Conservation (phyloP, 1,139 yeast genomes). For the Hansenula sp. region DNA sequence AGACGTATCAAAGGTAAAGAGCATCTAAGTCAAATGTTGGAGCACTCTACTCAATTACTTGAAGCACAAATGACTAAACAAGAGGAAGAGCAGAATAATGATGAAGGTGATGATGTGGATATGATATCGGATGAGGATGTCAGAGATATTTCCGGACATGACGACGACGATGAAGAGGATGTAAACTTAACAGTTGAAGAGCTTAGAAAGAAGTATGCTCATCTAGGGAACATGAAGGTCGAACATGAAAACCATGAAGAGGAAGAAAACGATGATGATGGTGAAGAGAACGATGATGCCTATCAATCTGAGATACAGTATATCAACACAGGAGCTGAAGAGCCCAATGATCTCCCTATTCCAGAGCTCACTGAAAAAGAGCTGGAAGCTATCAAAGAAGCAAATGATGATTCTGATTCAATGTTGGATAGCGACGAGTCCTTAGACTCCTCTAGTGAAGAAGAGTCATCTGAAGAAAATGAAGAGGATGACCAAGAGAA, state of each 20-base stretch:
- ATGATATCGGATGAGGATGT: conserved; percentile 4
- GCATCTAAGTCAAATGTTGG: conserved; percentile 83
- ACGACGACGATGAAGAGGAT: conserved; percentile 37
- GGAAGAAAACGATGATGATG: conserved; percentile 24
- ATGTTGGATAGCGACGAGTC: conserved; percentile 23
- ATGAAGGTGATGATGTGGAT: conserved; percentile 12
- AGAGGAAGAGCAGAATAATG: conserved; percentile 7
- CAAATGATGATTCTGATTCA: conserved; percentile 19
- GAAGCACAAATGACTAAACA: conserved; percentile 70
- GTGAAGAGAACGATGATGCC: conserved; percentile 13
- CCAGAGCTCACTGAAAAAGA: conserved; percentile 22
- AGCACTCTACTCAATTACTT: conserved; percentile 83
- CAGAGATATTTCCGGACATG: conserved; percentile 25
- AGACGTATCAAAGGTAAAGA: conserved; percentile 78
- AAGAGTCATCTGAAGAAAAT: conserved; percentile 11
- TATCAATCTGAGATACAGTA: conserved; percentile 6
- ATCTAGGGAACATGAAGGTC: conserved; percentile 34
- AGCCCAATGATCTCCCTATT: conserved; percentile 18
- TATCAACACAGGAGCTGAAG: conserved; percentile 15
- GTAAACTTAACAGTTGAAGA: conserved; percentile 62
- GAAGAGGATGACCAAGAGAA: conserved; percentile 8
- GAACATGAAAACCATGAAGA: conserved; percentile 19
- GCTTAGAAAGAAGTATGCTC: conserved; percentile 59
- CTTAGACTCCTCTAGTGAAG: conserved; percentile 21
- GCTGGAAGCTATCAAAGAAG: conserved; percentile 19